A percentile compares a stretch with the other conserved stretches of the same genome.
These are phyloP conservation scores for Cyclotella kingstonii DNA, from an alignment of 108 stramenopile species.

Conservation along the genomic window DNA sequence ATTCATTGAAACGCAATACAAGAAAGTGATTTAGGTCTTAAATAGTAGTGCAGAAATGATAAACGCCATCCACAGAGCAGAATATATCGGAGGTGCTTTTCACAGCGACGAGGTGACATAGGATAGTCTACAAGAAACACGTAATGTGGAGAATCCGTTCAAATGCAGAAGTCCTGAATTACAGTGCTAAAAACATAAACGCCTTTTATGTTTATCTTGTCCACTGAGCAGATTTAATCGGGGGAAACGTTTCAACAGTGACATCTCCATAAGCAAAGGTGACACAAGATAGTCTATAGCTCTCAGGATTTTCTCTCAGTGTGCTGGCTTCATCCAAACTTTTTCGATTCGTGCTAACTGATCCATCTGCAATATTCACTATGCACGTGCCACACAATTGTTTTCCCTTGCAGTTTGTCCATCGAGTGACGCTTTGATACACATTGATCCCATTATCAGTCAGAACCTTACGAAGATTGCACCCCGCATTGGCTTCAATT, in stretches of 20 bases:
- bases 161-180: too few relatives aligned
- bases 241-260: constrained; percentile 88
- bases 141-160: too few relatives aligned
- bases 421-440: constrained; percentile 89
- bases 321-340: constrained; percentile 89
- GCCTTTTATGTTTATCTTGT: constrained; percentile 75
- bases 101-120: too few relatives aligned
- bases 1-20: too few relatives aligned
- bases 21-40: too few relatives aligned
- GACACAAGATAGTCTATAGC: constrained; percentile 88
- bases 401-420: constrained; percentile 96
- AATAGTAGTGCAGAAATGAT: too few relatives aligned
- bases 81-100: too few relatives aligned
- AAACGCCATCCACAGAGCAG: too few relatives aligned
- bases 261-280: constrained; percentile 89
- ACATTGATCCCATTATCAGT: constrained; percentile 92
- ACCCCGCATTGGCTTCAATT: constrained; percentile 59
- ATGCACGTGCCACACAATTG: constrained; percentile 97
- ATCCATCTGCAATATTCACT: constrained; percentile 82
- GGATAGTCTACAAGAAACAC: too few relatives aligned
- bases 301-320: constrained; percentile 87
- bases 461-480: constrained; percentile 78
- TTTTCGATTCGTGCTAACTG: constrained; percentile 72
- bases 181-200: too few relatives aligned
- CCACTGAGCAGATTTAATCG: constrained; percentile 88